Evolutionary conservation across 257 asterid species (phyloP).

Genomic region (Solanum boliviense): DNA sequence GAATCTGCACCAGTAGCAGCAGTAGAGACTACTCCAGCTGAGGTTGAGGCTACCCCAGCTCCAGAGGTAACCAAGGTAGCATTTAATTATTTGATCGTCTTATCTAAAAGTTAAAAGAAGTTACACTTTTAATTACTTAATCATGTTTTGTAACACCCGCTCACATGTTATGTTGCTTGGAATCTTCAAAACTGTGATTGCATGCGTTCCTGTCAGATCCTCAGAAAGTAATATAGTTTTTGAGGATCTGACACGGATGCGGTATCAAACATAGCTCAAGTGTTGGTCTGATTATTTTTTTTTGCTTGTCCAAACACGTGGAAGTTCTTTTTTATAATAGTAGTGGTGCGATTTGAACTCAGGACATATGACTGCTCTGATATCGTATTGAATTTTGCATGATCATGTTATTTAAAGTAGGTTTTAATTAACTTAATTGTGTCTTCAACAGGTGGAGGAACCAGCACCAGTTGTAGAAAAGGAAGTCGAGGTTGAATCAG

Average conservation of each 20-base stretch:
- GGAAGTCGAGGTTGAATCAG: not conserved
- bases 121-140: not conserved
- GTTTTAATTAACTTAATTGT: not conserved
- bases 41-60: not conserved
- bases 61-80: not conserved
- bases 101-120: not conserved
- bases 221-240: not conserved
- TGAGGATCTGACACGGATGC: not conserved
- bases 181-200: not conserved
- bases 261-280: not conserved
- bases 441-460: not conserved
- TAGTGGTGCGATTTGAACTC: not conserved
- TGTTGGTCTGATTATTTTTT: not conserved
- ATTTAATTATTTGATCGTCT: not conserved
- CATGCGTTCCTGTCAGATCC: not conserved
- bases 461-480: not conserved
- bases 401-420: not conserved
- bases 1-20: constrained; percentile 4
- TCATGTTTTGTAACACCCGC: not conserved
- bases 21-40: not conserved
- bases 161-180: not conserved
- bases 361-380: not conserved
- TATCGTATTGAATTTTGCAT: not conserved
- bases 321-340: not conserved
- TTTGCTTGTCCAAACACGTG: not conserved